phyloP scores from a whole-genome alignment of 495 filamentous ascomycete genomes.

The Tuber umbilicatum region DNA sequence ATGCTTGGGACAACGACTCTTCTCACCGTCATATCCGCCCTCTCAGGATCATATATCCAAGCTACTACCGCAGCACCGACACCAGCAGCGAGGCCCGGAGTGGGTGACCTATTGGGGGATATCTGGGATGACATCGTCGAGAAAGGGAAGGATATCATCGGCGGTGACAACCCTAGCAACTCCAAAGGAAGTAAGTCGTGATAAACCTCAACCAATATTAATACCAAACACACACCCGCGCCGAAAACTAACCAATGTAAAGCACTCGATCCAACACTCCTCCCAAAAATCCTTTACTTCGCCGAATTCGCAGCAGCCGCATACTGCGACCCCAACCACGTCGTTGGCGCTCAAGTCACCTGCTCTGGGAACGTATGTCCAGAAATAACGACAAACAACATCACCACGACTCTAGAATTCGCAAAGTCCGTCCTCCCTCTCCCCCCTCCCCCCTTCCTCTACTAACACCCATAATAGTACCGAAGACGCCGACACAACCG shows the following conservation, averaged over 20 bases:
- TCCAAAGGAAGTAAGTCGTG: not conserved
- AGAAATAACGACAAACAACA: slow-evolving; percentile 8
- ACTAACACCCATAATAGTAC: not conserved
- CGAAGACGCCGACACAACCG: slow-evolving; percentile 46
- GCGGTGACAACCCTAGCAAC: not conserved
- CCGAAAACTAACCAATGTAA: not conserved
- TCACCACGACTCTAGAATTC: slow-evolving; percentile 4
- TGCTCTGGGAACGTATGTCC: not conserved
- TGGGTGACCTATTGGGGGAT: slow-evolving; percentile 9
- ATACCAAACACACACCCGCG: not conserved
- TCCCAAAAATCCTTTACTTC: not conserved
- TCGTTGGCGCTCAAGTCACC: slow-evolving; percentile 14
- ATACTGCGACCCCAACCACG: slow-evolving; percentile 9
- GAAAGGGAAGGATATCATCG: not conserved
- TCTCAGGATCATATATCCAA: slow-evolving; percentile 10
- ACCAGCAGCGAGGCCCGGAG: not conserved
- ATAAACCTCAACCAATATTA: not conserved
- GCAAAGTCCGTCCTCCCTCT: slow-evolving; percentile 9
- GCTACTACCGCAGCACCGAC: not conserved
- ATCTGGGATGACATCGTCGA: not conserved
- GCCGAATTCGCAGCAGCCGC: slow-evolving; percentile 3
- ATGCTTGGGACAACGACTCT: not conserved
- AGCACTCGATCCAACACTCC: not conserved
- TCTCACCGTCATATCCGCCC: slow-evolving; percentile 16
- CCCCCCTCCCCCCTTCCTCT: not conserved